phyloP scores from a whole-genome alignment of 129 eudicot species.

The Centella asiatica region DNA sequence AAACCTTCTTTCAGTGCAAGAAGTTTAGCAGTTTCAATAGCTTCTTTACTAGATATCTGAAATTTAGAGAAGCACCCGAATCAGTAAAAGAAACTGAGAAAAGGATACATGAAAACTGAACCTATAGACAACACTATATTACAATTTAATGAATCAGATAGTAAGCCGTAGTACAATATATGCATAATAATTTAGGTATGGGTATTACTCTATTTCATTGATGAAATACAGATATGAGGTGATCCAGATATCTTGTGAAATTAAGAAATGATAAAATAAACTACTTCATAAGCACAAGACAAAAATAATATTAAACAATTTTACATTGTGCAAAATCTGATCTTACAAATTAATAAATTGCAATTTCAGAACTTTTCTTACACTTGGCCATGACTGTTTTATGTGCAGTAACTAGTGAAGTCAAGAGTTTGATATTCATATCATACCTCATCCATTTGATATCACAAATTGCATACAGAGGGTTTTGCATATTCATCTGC shows the following conservation, averaged over 20 bases:
- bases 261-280: neutral
- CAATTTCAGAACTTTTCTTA: neutral
- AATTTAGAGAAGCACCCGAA: neutral
- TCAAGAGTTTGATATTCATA: neutral
- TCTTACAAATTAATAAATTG: too few relatives aligned
- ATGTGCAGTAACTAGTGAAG: too few relatives aligned
- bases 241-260: neutral
- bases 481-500: neutral
- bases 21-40: constrained; percentile 69
- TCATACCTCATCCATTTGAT: neutral
- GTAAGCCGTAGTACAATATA: neutral
- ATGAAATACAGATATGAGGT: neutral
- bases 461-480: neutral
- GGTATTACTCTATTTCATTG: neutral
- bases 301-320: neutral
- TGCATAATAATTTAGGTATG: neutral
- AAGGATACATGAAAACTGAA: neutral
- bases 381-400: too few relatives aligned
- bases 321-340: too few relatives aligned
- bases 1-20: constrained; percentile 74
- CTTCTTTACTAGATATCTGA: constrained; percentile 65
- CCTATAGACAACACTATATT: neutral
- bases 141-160: neutral
- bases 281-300: neutral
- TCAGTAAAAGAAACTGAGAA: neutral